phyloP scores from a whole-genome alignment of 2,329 filamentous ascomycete species.

The Hypomyces perniciosus region DNA sequence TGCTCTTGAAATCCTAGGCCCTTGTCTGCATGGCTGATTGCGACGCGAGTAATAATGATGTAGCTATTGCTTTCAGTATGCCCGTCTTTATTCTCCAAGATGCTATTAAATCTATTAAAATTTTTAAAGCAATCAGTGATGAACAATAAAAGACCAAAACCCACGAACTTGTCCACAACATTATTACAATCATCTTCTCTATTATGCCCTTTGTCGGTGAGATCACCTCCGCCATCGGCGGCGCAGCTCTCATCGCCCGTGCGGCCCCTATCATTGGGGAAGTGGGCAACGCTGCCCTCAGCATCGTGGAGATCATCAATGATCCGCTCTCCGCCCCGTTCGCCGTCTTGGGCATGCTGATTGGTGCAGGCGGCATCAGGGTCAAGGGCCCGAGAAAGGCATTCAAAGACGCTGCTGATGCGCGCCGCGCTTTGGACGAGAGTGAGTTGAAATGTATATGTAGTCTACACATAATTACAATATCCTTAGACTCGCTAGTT shows the following conservation, averaged over 20 bases:
- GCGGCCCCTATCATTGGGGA: background rate
- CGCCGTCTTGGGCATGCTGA: background rate
- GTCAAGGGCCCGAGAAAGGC: background rate
- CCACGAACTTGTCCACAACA: background rate
- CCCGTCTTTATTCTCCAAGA: slow-evolving; percentile 4
- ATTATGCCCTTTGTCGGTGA: too few species aligned
- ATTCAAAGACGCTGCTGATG: background rate
- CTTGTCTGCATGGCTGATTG: background rate
- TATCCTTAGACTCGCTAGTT: background rate
- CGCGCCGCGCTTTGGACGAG: background rate
- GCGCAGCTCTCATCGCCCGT: too few species aligned
- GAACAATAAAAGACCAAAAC: background rate
- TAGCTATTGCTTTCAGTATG: background rate
- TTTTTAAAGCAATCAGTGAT: background rate
- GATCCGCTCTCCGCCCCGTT: background rate
- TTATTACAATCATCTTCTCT: too few species aligned
- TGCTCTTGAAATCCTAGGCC: background rate
- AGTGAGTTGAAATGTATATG: background rate
- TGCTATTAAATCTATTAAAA: background rate
- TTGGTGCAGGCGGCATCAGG: background rate
- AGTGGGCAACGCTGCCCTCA: background rate
- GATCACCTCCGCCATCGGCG: too few species aligned
- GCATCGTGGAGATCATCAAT: background rate
- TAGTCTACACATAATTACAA: too few species aligned
- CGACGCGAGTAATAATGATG: background rate